Evolutionary conservation across 805 yeast species (phyloP), one percentile per base, ranked within the genome.

Genomic region (Metschnikowia cerradonensis): DNA sequence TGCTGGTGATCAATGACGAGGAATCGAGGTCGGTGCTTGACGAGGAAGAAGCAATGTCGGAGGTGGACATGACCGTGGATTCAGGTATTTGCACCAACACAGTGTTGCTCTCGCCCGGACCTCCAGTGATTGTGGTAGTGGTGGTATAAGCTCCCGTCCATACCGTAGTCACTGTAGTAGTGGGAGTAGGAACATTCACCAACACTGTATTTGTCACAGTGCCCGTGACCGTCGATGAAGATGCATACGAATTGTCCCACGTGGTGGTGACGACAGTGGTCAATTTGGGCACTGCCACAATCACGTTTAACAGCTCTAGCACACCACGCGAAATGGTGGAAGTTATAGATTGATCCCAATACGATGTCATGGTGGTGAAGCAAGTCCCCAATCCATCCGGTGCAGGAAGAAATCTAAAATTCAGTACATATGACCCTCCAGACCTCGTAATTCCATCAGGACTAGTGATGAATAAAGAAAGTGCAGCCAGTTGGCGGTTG

Each of bases 71-170:
- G 23, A 22, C 23, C 23, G 23, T 6, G 15, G 45, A 34, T 2
- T 15, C 30, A 4, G 57, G 55, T n/a, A 48, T 47, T 6, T 52
- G 50, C 6, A 54, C 46, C 17, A 48, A 41, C n/a, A 54, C 52
- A 37, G 52, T 45, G 32, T 31, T 36, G 20, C 41, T 50, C 30
- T 40, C 56, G 35, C 46, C 50, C 7, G 44, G 19, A 2, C 30
- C 46, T 2, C 46, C 41, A 22, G 35, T 31, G 23, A 15, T 33
- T 38, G 58, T 54, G 8, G 47, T 26, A 6, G 48, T 45, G 7
- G 41, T 15, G n/a, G 57, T 22, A 22, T 22, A 13, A 8, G n/a
- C 15, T 19, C 41, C 40, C 15, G 54, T 48, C 43, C 51, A 47
- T 3, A 30, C 13, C 3, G 35, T 17, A 13, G 51, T 44, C 14